phyloP scores from a whole-genome alignment of 75 land plant genomes.

The Cryptomeria japonica region DNA sequence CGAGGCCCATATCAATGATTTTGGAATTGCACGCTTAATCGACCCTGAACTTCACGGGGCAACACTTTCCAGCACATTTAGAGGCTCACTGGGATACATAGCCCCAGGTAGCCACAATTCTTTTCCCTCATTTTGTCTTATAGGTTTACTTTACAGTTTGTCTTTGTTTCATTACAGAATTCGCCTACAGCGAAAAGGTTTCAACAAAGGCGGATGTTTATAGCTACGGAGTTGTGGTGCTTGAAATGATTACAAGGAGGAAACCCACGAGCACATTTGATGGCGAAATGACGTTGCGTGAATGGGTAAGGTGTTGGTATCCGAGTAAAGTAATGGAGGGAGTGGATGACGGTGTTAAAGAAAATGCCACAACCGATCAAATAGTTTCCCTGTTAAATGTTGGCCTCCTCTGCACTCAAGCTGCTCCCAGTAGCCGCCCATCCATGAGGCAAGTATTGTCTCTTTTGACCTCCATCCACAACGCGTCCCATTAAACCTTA shows the following conservation, averaged over 20 bases:
- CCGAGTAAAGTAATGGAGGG: slow-evolving; percentile 18
- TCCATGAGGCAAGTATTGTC: background rate
- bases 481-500: no score
- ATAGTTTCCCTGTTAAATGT: background rate
- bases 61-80: slow-evolving; percentile 41
- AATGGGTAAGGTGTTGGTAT: slow-evolving; percentile 24
- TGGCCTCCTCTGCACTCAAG: background rate
- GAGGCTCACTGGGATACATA: slow-evolving; percentile 76
- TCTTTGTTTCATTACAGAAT: slow-evolving; percentile 22
- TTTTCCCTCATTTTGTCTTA: background rate
- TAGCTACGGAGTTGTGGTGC: slow-evolving; percentile 59
- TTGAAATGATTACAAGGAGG: slow-evolving; percentile 56
- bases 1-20: slow-evolving; percentile 66
- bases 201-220: slow-evolving; percentile 62
- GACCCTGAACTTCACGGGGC: slow-evolving; percentile 28
- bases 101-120: slow-evolving; percentile 49
- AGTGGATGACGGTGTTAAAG: background rate
- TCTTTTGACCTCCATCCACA: background rate
- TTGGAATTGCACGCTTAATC: slow-evolving; percentile 62
- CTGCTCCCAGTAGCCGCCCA: background rate
- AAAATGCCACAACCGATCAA: background rate
- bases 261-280: slow-evolving; percentile 45
- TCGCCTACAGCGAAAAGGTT: slow-evolving; percentile 57
- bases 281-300: slow-evolving; percentile 31
- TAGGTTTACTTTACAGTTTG: background rate